Evolutionary conservation across 306 rosid genomes (phyloP).

Genomic region (Prunus padus): DNA sequence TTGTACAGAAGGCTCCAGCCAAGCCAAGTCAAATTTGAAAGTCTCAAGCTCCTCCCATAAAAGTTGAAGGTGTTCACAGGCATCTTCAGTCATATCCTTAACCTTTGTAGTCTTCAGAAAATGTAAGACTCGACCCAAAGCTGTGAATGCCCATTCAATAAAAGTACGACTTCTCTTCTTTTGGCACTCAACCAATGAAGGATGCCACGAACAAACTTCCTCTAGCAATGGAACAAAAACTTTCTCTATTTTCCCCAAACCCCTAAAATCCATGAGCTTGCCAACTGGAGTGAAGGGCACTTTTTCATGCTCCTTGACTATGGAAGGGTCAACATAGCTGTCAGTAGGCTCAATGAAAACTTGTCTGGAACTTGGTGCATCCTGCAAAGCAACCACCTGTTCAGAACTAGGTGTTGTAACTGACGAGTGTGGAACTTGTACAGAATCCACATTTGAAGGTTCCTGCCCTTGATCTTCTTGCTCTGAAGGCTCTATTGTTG

Average conservation of each 20-base stretch:
- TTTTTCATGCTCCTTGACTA: neutral
- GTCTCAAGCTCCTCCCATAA: constrained; percentile 7
- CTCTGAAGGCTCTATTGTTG: neutral
- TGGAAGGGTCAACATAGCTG: neutral
- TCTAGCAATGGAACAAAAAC: neutral
- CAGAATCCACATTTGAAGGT: neutral
- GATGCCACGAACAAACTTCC: constrained; percentile 1
- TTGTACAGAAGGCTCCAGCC: neutral
- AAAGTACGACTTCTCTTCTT: neutral
- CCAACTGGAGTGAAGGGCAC: neutral
- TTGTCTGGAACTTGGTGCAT: neutral
- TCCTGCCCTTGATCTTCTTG: neutral
- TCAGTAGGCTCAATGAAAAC: neutral
- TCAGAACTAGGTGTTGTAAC: neutral
- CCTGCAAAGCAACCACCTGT: neutral
- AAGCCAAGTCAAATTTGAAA: neutral
- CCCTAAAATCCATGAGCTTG: neutral
- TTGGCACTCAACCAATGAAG: neutral
- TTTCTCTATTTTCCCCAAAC: neutral
- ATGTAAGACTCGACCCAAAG: neutral
- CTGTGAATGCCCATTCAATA: neutral
- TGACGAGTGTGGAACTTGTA: neutral
- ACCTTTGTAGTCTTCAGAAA: neutral
- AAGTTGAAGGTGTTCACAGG: neutral
- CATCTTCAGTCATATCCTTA: neutral